A percentile compares a stretch with the other conserved stretches of the same genome.
Conservation (phyloP, 495 filamentous ascomycete genomes). For the Podospora pseudocomata region DNA sequence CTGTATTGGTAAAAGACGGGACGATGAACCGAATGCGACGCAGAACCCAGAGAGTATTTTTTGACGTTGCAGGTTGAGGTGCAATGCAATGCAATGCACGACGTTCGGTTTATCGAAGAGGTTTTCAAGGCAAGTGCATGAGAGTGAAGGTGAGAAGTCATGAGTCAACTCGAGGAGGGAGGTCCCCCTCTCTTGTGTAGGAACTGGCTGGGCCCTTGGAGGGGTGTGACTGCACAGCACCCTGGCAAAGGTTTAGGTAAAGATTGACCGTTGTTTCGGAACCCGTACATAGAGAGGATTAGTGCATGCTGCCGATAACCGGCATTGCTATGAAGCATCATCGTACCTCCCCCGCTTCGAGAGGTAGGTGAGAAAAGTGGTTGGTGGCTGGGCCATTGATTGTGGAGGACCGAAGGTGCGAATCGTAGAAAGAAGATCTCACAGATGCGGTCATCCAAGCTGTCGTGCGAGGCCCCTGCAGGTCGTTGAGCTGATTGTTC, state of each 20-base stretch:
- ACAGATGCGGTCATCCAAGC: not conserved
- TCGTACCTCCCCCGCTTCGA: not conserved
- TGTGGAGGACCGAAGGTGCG: not conserved
- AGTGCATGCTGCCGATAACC: not conserved
- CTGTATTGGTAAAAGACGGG: not conserved
- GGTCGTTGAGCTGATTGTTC: not conserved
- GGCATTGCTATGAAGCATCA: not conserved
- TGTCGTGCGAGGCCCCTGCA: not conserved
- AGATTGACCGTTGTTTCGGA: not conserved
- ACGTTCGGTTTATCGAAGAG: not conserved
- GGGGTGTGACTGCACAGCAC: not conserved
- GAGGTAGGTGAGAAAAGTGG: not conserved
- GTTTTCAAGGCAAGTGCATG: not conserved
- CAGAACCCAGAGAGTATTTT: not conserved
- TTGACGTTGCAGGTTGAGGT: not conserved
- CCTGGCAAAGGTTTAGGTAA: not conserved
- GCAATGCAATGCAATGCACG: not conserved
- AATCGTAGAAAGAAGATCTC: not conserved
- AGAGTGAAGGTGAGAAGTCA: not conserved
- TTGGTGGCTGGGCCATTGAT: not conserved
- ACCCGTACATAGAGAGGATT: not conserved
- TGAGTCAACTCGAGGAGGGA: not conserved
- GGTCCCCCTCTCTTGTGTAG: not conserved
- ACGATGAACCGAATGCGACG: conserved; percentile 3
- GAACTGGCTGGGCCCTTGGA: not conserved